Base-by-base conservation (phyloP, 805 yeast species). In the Sungouiella blattae region DNA sequence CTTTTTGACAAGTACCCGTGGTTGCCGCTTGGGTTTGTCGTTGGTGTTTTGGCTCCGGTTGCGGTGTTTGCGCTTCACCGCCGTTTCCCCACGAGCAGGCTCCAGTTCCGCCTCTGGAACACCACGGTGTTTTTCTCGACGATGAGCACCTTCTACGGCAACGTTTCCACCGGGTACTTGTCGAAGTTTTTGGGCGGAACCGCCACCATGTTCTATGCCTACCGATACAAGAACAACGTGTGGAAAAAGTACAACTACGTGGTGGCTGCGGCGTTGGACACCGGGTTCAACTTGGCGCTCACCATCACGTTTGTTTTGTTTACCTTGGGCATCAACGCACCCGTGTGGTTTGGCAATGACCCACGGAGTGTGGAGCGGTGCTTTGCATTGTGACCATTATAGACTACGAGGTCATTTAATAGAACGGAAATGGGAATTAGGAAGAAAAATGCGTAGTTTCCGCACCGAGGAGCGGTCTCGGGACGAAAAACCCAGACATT, bases 281-380 rank as follows among this genome's bases (percentile, higher is more conserved):
- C 77, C 0, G 78, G 77, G 4, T 70, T 63, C 50, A 72, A 71
- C 40, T 46, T 73, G 28, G 57, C 74, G 3, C 56, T 65, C 27
- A 41, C 72, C 16, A 41, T 60, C 17, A 55, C 73, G 8, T 72
- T 73, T 44, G 32, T 65, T 8, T 35, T 64, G 16, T 57, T 62
- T 13, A 52, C 69, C 1, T 39, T 49, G 18, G 52, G 50, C 6
- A 33, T 47, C 32, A 20, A 13, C 9, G 61, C 62, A 53, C 75
- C 75, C 1, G 26, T 54, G 33, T 73, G 77, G 78, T 73, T 73
- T 69, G 78, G 78, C 6, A 73, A 73, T 43, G 66, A 71, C 39
- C 49, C 55, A 1, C 38, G 39, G n/a, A 65, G 57, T 38, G 55
- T 73, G 4, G 77, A 73, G 43, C 53, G 72, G 36, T 73, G 78